Conservation (phyloP, 2,329 filamentous ascomycete genomes). For the Scytalidium sp. region DNA sequence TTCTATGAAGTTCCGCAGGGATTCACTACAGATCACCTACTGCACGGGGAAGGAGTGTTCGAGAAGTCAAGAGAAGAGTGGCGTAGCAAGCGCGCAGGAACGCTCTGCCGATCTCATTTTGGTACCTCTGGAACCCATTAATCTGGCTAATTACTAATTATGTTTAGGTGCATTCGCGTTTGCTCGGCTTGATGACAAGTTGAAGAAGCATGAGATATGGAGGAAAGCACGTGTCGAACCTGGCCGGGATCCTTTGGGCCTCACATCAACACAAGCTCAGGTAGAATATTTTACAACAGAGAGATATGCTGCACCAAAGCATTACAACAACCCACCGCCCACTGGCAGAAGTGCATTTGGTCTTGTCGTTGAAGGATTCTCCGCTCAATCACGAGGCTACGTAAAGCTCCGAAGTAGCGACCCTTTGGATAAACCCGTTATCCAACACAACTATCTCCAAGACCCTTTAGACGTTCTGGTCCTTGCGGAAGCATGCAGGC, state of each 20-base stretch:
- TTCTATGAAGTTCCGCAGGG: not conserved
- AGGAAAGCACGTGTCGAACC: constrained; percentile 38
- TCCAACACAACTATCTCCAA: constrained; percentile 54
- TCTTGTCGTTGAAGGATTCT: constrained; percentile 54
- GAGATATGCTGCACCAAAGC: constrained; percentile 53
- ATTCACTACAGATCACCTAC: not conserved
- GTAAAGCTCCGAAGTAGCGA: constrained; percentile 46
- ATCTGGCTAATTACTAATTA: not conserved
- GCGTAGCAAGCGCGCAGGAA: not conserved
- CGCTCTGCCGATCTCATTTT: not conserved
- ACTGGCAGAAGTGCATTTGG: constrained; percentile 51
- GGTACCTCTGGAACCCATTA: not conserved
- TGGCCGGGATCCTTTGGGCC: constrained; percentile 58
- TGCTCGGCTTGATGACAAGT: constrained; percentile 53
- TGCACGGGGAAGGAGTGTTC: not conserved
- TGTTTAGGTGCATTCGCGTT: constrained; percentile 56
- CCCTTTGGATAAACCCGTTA: constrained; percentile 43
- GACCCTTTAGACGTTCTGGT: constrained; percentile 55
- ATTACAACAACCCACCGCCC: constrained; percentile 45
- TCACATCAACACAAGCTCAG: constrained; percentile 52
- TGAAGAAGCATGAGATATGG: constrained; percentile 52
- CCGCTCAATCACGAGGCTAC: constrained; percentile 48
- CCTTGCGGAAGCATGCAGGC: constrained; percentile 51
- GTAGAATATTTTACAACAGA: constrained; percentile 61
- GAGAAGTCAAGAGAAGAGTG: not conserved